These are phyloP conservation scores for Aspergillus vadensis DNA, from an alignment of 2,329 filamentous ascomycete species.

Conservation along the genomic window DNA sequence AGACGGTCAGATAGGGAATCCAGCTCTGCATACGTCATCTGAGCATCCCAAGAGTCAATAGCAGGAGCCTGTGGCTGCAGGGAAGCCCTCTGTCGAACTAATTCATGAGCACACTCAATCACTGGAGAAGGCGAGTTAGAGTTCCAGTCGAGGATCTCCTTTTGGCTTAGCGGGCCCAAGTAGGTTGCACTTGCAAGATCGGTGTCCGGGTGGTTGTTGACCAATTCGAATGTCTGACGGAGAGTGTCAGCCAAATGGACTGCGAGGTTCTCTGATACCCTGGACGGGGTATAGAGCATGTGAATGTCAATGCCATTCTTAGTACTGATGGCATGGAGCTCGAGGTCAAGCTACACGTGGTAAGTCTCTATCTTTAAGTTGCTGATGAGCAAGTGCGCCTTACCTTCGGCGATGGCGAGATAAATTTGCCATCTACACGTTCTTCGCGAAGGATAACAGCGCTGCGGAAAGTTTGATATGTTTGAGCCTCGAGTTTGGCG, in stretches of 20 bases:
- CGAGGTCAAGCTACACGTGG: not conserved
- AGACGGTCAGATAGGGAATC: slow-evolving; percentile 32
- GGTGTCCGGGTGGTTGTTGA: not conserved
- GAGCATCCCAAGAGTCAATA: slow-evolving; percentile 28
- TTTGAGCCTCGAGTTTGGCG: too few relatives aligned
- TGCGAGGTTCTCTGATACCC: not conserved
- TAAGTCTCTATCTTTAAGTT: not conserved
- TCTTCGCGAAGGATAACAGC: not conserved
- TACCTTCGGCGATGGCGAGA: not conserved
- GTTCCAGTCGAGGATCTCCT: not conserved
- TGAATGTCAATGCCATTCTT: not conserved
- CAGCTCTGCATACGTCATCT: slow-evolving; percentile 28
- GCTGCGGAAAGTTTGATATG: not conserved
- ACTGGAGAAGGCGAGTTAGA: not conserved
- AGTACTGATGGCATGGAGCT: not conserved
- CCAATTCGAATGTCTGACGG: not conserved
- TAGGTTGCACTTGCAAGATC: not conserved
- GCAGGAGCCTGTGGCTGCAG: slow-evolving; percentile 14
- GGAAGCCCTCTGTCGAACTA: not conserved
- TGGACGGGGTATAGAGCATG: not conserved
- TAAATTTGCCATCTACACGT: too few relatives aligned
- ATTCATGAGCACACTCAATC: slow-evolving; percentile 3
- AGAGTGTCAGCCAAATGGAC: not conserved
- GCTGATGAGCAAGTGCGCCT: not conserved
- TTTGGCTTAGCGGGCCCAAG: not conserved